Conservation (phyloP, 192 early-diverging fungal genomes). For the Coemansia sp. region DNA sequence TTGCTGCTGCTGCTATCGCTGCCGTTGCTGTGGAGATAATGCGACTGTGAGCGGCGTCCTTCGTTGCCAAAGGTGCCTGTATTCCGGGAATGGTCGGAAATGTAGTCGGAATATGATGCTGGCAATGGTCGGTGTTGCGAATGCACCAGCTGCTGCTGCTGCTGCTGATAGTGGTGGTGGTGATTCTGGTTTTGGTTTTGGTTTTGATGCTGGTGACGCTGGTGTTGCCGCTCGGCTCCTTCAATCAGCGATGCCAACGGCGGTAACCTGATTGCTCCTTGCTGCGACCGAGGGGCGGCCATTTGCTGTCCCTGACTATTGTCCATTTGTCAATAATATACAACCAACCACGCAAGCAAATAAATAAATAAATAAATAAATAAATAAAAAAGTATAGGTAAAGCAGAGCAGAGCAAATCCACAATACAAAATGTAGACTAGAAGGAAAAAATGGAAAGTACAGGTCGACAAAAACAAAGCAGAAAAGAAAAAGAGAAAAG, state of each 20-base stretch:
- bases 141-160: constrained; percentile 8
- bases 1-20: background rate
- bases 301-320: constrained; percentile 1
- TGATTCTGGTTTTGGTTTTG: too few relatives aligned
- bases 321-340: background rate
- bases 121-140: background rate
- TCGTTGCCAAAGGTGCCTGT: background rate
- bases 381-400: background rate
- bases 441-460: too few relatives aligned
- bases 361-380: background rate
- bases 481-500: constrained; percentile 5
- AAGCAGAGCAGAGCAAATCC: background rate
- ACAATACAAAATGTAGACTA: too few relatives aligned
- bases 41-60: background rate
- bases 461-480: background rate
- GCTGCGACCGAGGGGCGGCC: background rate
- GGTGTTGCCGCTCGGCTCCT: constrained; percentile 14
- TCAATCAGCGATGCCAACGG: constrained; percentile 46
- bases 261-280: constrained; percentile 26
- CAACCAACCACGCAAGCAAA: too few relatives aligned
- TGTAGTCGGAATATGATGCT: background rate
- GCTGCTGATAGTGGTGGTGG: constrained; percentile 1
- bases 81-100: background rate
- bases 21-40: background rate
- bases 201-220: constrained; percentile 1